Base-by-base conservation (phyloP, 257 asterid genomes). In the Solanum arcanum region DNA sequence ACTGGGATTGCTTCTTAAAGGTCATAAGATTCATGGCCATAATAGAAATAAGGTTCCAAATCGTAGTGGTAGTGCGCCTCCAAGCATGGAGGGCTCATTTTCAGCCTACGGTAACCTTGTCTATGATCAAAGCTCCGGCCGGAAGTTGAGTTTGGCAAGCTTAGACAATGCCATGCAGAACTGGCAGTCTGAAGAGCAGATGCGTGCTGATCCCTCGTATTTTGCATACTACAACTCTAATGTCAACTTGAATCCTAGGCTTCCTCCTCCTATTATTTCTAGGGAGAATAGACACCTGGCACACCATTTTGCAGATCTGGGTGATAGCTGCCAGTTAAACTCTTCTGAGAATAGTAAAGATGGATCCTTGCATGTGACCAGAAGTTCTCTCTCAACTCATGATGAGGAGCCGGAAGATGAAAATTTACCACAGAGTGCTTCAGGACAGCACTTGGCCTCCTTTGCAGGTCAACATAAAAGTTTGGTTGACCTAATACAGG, bases 21-120 rank as follows among this genome's bases (percentile, higher is more conserved):
- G 93, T 39, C 94, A 91, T 59, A 90, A 86, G 70, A 86, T 88
- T 86, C 92, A 89, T 37, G 92, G 91, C 16, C 92, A 90, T 84
- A 90, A 73, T 83, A 88, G 90, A 90, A 91, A 83, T 73, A 86
- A 89, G 80, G 93, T 90, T 87, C 95, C 95, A 39, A 92, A 89
- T 82, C 98, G 98, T 33, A 94, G 96, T 87, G 98, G 96, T 39
- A 96, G 98, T 89, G 99, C 99, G 29, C 99, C 99, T 64, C 99
- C 99, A 29, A 93, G 96, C 91, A 94, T 95, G 86, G 98, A 94
- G 88, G 95, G 95, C 70, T 93, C 98, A 3, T 91, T 92, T 91
- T 92, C 91, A 12, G 93, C 96, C 88, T 91, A 86, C 74, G 94
- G 95, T 69, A 90, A 91, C 89, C 90, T 92, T 81, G 76, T 90